Base-by-base conservation (phyloP, 257 asterid genomes). In the Striga asiatica region DNA sequence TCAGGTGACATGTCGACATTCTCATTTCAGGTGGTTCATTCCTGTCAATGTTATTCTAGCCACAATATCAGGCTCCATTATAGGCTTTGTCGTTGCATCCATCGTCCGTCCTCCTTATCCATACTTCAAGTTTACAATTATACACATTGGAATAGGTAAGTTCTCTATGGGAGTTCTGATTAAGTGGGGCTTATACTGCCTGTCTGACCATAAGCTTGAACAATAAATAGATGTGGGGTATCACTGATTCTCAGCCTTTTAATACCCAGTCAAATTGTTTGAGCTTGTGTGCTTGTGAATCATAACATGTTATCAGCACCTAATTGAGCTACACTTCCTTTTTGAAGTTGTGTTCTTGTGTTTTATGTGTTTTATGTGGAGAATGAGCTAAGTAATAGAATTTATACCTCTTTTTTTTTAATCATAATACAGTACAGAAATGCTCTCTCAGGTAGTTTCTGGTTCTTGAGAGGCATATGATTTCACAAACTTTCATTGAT, bases 121-220 rank as follows among this genome's bases (percentile, higher is more conserved):
- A 2, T 92, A 55, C 74, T 92, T 88, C 86, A 84, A 76, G 77
- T 92, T 92, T 70, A 84, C 95, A 28, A 65, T 92, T 45, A 49
- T 92, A 54, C 99, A 92, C 58, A 79, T 92, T 67, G 99, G 95
- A 66, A 92, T 92, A 42, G 99, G 99, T 79, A 71, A 71, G 68
- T 28, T 43, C 32, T 50, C 35, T 10, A 49, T 47, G 46, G 52
- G 35, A 24, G 28, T 23, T 64, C 16, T 16, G 13, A 22, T 65
- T 22, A 35, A 49, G 27, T 60, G 29, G 58, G 37, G 50, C 38
- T 47, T 46, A 54, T 34, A 18, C 39, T 21, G 55, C 12, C 11
- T 58, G 37, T 20, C 14, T 4, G n/a, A n/a, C n/a, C n/a, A n/a
- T n/a, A n/a, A n/a, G n/a, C n/a, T n/a, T n/a, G n/a, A n/a, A n/a